Evolutionary conservation across 1,284 basidiomycete genomes (phyloP).

Genomic region (Ceratobasidium sp.): DNA sequence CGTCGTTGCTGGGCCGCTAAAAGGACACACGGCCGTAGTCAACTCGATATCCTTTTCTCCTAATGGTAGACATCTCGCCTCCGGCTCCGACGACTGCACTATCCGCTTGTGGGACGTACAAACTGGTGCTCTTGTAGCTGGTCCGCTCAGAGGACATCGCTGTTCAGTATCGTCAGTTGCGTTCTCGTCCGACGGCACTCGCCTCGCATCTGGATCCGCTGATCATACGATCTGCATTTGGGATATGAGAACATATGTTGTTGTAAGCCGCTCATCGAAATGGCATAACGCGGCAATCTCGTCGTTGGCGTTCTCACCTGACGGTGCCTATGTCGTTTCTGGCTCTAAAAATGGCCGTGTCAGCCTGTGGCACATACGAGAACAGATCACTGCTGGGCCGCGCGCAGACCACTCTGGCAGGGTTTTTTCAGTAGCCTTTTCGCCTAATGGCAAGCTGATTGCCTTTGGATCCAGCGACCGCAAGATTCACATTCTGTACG

Average conservation of each 20-base stretch:
- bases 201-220: constrained; percentile 17
- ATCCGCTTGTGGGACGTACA: constrained; percentile 29
- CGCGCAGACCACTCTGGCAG: constrained; percentile 2
- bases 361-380: constrained; percentile 34
- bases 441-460: constrained; percentile 11
- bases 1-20: neutral
- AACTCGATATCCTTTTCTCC: constrained; percentile 55
- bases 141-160: constrained; percentile 9
- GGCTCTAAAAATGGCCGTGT: constrained; percentile 22
- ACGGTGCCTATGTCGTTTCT: constrained; percentile 33
- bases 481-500: neutral
- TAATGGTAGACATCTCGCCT: constrained; percentile 51
- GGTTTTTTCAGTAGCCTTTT: constrained; percentile 9
- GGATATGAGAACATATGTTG: neutral
- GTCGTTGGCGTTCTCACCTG: constrained; percentile 23
- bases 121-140: constrained; percentile 26
- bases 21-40: constrained; percentile 47
- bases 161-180: constrained; percentile 1
- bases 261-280: neutral
- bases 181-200: constrained; percentile 11
- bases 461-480: constrained; percentile 25
- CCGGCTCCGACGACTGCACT: constrained; percentile 32
- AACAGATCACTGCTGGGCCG: neutral
- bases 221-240: constrained; percentile 20
- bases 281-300: constrained; percentile 18